phyloP scores from a whole-genome alignment of 495 filamentous ascomycete genomes.

The Hypoxylon perforatum region DNA sequence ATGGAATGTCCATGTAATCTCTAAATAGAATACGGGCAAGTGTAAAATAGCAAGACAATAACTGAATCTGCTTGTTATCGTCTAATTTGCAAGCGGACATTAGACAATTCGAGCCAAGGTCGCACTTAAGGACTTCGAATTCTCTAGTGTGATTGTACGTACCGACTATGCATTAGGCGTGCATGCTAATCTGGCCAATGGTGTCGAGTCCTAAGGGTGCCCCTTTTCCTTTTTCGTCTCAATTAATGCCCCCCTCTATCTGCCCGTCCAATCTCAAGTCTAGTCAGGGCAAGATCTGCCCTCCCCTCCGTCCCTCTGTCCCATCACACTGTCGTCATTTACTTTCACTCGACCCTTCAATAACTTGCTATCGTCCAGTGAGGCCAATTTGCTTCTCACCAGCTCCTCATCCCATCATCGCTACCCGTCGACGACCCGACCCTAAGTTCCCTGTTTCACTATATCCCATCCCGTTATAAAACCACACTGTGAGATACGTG shows the following conservation, averaged over 20 bases:
- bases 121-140: not conserved
- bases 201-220: not conserved
- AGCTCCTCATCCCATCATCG: not conserved
- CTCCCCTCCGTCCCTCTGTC: constrained; percentile 7
- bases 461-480: not conserved
- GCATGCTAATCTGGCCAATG: constrained; percentile 21
- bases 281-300: constrained; percentile 15
- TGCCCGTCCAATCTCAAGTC: not conserved
- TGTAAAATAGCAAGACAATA: too few relatives aligned
- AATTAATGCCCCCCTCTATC: constrained; percentile 18
- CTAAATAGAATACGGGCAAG: too few relatives aligned
- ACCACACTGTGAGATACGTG: not conserved
- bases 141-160: not conserved
- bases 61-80: too few relatives aligned
- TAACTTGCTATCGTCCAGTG: constrained; percentile 13
- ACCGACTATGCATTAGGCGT: not conserved
- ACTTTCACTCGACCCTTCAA: constrained; percentile 19
- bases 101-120: constrained; percentile 1
- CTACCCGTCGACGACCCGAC: not conserved
- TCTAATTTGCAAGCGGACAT: constrained; percentile 29
- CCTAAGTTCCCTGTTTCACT: not conserved
- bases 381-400: constrained; percentile 5
- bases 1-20: too few relatives aligned
- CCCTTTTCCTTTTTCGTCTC: constrained; percentile 42
- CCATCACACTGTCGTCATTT: constrained; percentile 41